phyloP scores from a whole-genome alignment of 2,329 filamentous ascomycete species.

The Claviceps sorghi region DNA sequence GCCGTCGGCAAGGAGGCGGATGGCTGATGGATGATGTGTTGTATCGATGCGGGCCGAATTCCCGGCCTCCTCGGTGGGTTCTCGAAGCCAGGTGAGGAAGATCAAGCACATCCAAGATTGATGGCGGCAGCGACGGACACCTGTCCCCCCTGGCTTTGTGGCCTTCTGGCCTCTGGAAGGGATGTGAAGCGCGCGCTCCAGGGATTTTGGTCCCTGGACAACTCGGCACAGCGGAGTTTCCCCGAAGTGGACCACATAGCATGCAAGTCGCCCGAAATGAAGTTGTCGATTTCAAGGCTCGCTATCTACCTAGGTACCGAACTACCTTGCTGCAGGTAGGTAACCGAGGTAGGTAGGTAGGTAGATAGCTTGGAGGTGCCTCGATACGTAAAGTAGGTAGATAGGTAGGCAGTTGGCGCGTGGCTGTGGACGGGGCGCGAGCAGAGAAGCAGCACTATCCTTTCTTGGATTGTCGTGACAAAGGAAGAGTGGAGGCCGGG shows the following conservation, averaged over 20 bases:
- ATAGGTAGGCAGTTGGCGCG: background rate
- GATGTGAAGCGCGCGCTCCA: background rate
- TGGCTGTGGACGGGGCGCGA: background rate
- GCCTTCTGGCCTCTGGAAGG: background rate
- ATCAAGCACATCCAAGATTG: background rate
- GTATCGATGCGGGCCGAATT: constrained; percentile 1
- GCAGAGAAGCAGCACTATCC: background rate
- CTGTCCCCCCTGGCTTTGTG: too few species aligned
- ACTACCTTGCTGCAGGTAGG: background rate
- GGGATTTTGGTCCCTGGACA: background rate
- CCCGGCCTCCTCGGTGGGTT: constrained; percentile 1
- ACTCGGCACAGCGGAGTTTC: constrained; percentile 1
- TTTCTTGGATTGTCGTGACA: background rate
- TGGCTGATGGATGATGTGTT: constrained; percentile 2
- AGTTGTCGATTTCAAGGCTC: background rate
- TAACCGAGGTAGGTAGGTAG: background rate
- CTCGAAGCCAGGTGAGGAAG: background rate
- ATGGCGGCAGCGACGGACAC: background rate
- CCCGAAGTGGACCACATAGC: constrained; percentile 1
- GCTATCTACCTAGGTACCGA: background rate
- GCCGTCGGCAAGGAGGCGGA: background rate
- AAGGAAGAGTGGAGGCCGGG: background rate
- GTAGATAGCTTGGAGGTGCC: too few species aligned
- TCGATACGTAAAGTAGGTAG: background rate
- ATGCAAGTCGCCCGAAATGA: constrained; percentile 4